These are phyloP conservation scores for Krasilnikovozyma curviuscula DNA, from an alignment of 768 basidiomycete species.

Conservation along the genomic window DNA sequence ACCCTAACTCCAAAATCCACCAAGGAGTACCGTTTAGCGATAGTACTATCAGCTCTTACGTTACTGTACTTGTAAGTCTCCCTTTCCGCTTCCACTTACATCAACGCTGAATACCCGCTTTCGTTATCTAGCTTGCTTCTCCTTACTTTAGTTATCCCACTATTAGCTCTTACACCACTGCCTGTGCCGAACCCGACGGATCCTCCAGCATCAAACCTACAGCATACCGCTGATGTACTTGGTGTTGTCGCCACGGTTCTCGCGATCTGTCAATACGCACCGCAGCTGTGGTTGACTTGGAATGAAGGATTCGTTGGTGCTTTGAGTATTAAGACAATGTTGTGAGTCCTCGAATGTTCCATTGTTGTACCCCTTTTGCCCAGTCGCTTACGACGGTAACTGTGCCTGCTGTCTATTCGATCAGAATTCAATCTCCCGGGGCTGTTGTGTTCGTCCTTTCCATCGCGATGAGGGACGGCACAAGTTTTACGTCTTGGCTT, in stretches of 20 bases:
- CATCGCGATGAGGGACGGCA: conserved; percentile 45
- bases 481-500: conserved; percentile 42
- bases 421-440: conserved; percentile 68
- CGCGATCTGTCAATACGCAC: conserved; percentile 67
- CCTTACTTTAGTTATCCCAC: neutral
- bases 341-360: neutral
- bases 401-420: too few species aligned
- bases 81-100: neutral
- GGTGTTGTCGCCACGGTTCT: conserved; percentile 62
- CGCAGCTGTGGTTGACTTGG: conserved; percentile 64
- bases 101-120: neutral
- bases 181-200: neutral
- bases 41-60: neutral
- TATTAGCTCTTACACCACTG: neutral
- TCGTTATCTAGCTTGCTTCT: neutral
- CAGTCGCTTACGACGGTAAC: neutral
- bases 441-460: conserved; percentile 68
- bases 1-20: neutral
- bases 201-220: conserved; percentile 4
- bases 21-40: neutral
- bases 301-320: conserved; percentile 49
- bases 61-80: neutral
- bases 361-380: neutral
- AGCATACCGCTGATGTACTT: conserved; percentile 25
- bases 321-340: conserved; percentile 86